Evolutionary conservation across 305 asterid genomes (phyloP).

Genomic region (Rubia tinctorum): DNA sequence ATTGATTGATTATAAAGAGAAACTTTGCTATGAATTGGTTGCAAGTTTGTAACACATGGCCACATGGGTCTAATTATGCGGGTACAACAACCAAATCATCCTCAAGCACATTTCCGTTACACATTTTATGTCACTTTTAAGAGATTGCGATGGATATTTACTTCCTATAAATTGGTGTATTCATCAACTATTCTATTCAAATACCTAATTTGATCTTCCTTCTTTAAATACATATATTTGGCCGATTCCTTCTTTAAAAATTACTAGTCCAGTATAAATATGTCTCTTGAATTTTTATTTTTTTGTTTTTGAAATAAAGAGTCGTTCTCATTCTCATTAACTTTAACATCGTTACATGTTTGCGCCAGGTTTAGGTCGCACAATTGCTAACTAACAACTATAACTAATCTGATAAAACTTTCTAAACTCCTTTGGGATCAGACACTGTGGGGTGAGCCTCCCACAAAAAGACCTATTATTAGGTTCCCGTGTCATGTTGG

Average conservation of each 20-base stretch:
- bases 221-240: background rate
- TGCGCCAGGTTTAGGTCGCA: no score
- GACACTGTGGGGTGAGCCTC: no score
- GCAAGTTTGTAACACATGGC: background rate
- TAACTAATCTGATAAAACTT: no score
- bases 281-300: no score
- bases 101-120: background rate
- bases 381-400: no score
- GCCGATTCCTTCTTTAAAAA: background rate
- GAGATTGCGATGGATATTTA: background rate
- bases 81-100: background rate
- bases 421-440: no score
- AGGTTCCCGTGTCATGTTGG: no score
- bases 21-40: background rate
- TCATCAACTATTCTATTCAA: background rate
- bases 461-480: no score
- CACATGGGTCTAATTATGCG: background rate
- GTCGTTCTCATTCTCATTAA: no score
- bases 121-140: background rate
- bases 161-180: background rate
- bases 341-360: no score
- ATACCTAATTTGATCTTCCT: background rate
- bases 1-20: background rate
- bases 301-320: no score
- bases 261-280: no score